Percentiles rank a stretch among this genome's conserved stretches.
phyloP scores from a whole-genome alignment of 2,329 filamentous ascomycete genomes.

The Curvularia hawaiiensis region DNA sequence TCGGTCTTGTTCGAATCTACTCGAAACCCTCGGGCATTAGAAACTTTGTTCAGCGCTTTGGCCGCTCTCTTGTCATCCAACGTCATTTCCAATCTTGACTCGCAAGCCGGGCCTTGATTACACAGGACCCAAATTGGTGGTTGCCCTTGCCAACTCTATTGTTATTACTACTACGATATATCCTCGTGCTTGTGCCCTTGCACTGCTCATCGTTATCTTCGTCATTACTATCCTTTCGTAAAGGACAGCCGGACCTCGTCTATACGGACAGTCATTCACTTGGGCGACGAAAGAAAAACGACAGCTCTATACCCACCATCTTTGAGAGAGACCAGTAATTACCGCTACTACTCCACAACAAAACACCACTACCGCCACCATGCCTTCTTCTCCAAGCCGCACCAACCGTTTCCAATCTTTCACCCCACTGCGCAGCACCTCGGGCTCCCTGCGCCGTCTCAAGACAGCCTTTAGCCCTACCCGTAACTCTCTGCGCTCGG shows the following conservation, averaged over 20 bases:
- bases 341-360: constrained; percentile 1
- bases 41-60: constrained; percentile 6
- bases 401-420: constrained; percentile 48
- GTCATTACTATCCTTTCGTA: background rate
- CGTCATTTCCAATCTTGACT: background rate
- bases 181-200: background rate
- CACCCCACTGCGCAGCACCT: constrained; percentile 39
- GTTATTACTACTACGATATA: background rate
- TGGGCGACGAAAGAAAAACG: background rate
- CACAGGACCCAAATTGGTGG: background rate
- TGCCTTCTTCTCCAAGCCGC: constrained; percentile 39
- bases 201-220: background rate
- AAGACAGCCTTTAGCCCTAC: constrained; percentile 44
- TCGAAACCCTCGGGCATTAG: constrained; percentile 13
- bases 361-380: constrained; percentile 20
- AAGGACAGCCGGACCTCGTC: background rate
- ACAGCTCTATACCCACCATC: background rate
- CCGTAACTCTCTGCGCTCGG: constrained; percentile 35
- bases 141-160: background rate
- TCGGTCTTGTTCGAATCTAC: constrained; percentile 20
- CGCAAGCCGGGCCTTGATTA: background rate
- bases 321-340: constrained; percentile 2
- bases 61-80: constrained; percentile 1
- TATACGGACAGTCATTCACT: background rate
- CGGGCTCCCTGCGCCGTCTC: constrained; percentile 39